A percentile compares a stretch with the other conserved stretches of the same genome.
Conservation (phyloP, 805 yeast species). For the Metschnikowia lunata region DNA sequence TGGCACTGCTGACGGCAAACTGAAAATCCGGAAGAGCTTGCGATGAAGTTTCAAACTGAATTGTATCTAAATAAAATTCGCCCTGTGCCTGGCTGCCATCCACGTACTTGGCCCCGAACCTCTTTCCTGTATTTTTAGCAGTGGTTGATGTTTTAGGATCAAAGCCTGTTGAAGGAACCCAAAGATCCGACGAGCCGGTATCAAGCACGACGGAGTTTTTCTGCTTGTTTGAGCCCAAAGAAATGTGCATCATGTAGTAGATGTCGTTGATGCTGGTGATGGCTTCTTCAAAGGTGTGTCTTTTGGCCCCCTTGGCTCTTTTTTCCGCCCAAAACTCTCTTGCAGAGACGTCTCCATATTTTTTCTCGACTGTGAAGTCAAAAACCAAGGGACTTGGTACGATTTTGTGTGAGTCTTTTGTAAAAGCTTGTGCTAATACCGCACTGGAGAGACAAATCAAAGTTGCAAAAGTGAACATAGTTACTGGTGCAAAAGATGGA, state of each 20-base stretch:
- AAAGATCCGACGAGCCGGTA: slow-evolving; percentile 44
- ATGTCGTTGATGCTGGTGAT: slow-evolving; percentile 4
- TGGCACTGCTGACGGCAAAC: slow-evolving; percentile 7
- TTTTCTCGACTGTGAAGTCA: slow-evolving; percentile 6
- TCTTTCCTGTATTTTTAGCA: slow-evolving; percentile 5
- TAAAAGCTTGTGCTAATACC: background rate
- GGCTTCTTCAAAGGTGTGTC: slow-evolving; percentile 2
- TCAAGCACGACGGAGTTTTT: slow-evolving; percentile 33
- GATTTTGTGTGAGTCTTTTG: background rate
- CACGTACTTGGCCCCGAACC: slow-evolving; percentile 6
- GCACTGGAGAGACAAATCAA: background rate
- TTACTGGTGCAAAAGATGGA: too few species aligned
- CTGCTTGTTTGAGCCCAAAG: slow-evolving; percentile 15
- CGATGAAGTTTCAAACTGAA: slow-evolving; percentile 3
- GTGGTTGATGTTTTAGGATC: slow-evolving; percentile 4
- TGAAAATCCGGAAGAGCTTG: slow-evolving; percentile 9
- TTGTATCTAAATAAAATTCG: slow-evolving; percentile 8
- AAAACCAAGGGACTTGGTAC: slow-evolving; percentile 5
- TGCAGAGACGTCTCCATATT: background rate
- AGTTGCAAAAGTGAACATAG: background rate
- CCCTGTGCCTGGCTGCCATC: slow-evolving; percentile 9
- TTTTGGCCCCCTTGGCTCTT: slow-evolving; percentile 1
- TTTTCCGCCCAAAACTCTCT: slow-evolving; percentile 1
- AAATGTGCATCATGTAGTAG: slow-evolving; percentile 12
- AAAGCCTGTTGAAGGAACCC: slow-evolving; percentile 23